Conservation (phyloP, 73 alveolate genomes). For the Paramecium sonneborni region DNA sequence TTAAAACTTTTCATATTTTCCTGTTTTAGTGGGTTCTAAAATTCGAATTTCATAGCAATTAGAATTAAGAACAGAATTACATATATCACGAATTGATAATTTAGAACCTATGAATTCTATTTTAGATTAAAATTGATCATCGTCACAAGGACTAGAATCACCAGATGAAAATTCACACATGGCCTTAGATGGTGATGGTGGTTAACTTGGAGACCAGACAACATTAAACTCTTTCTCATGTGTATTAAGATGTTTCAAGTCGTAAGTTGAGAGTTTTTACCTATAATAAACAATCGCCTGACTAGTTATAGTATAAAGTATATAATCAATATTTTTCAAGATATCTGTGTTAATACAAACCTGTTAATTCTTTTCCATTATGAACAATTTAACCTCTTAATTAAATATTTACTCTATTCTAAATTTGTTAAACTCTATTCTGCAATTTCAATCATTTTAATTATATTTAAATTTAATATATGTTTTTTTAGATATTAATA, state of each 20-base stretch:
- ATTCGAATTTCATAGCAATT: conserved; percentile 34
- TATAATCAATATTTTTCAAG: conserved; percentile 7
- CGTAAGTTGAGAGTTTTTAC: conserved; percentile 52
- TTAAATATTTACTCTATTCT: conserved; percentile 27
- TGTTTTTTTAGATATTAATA: neutral
- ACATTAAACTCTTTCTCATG: conserved; percentile 24
- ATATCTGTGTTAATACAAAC: conserved; percentile 4
- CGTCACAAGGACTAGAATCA: conserved; percentile 58
- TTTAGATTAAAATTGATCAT: conserved; percentile 4
- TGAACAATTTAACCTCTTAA: neutral
- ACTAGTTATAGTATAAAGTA: conserved; percentile 28
- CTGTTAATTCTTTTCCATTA: conserved; percentile 14
- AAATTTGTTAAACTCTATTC: neutral
- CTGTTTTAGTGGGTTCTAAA: conserved; percentile 52
- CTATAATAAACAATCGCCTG: conserved; percentile 59
- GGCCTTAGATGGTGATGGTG: conserved; percentile 53
- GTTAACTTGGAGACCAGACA: conserved; percentile 47
- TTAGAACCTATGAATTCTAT: conserved; percentile 34
- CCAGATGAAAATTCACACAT: conserved; percentile 53
- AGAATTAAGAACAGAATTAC: conserved; percentile 1
- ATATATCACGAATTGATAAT: conserved; percentile 20
- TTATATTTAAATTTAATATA: conserved; percentile 3
- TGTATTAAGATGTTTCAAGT: conserved; percentile 29
- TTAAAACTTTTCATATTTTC: conserved; percentile 43
- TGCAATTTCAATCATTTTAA: conserved; percentile 12